Evolutionary conservation across 768 basidiomycete genomes (phyloP), one percentile per base, ranked within the genome.

Genomic region (Leucogyrophana mollusca): DNA sequence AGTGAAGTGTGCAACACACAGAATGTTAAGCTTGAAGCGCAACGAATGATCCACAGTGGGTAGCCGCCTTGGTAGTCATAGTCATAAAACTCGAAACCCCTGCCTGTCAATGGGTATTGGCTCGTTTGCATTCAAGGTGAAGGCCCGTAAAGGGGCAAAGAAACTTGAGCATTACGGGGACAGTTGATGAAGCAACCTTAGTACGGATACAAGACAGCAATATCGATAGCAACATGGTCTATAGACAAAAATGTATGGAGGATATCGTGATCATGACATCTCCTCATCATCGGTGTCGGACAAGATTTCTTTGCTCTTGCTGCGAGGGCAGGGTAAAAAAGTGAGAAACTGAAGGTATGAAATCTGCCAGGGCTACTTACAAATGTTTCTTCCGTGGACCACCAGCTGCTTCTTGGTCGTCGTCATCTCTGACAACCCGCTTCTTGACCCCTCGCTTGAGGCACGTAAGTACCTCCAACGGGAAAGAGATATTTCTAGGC

Each of bases 241-340:
- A 51, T 27, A 41, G 39, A 50, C 27, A 54, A 42, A 9, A 17
- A 41, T n/a, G 21, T 16, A 18, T 13, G 42, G 57, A 49, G 43
- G 46, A 45, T n/a, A n/a, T n/a, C n/a, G n/a, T n/a, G n/a, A 36
- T 73, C 70, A 85, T 60, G 77, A 71, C 83, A 85, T 85, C 43
- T 63, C 61, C 40, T 88, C 87, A 22, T 90, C 91, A 60, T 94
- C 92, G 2, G 90, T 90, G 61, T 94, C 90, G 6, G 86, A 86
- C 40, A 95, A 80, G 64, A 83, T 78, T 56, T 85, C 92, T 66
- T 90, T 92, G 59, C 89, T 93, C 75, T 94, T 94, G 60, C 92
- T 94, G 51, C 10, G 41, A 51, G 17, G 32, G 36, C 23, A 30
- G 8, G 51, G 40, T 50, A 34, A 41, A 34, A 44, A 23, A 42